These are phyloP conservation scores for Coniochaeta prunicola DNA, from an alignment of 2,329 filamentous ascomycete species.

Conservation along the genomic window DNA sequence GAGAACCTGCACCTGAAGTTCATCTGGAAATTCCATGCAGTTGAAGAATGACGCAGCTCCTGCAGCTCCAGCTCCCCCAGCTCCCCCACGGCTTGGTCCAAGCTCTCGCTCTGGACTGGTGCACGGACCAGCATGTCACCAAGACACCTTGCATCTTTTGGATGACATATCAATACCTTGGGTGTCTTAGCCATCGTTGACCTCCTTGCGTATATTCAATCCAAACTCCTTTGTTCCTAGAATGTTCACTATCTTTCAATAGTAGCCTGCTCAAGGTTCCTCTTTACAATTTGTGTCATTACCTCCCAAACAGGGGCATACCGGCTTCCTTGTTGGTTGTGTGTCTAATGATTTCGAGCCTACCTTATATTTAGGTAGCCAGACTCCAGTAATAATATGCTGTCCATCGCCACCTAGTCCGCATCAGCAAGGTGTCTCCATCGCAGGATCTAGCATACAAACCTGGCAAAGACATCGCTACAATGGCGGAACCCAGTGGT, in stretches of 20 bases:
- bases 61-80: background rate
- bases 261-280: background rate
- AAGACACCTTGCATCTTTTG: conserved; percentile 4
- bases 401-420: background rate
- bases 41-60: background rate
- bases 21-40: background rate
- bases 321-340: background rate
- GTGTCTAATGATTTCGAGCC: background rate
- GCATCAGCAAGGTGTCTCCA: background rate
- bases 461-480: conserved; percentile 4
- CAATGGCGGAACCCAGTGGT: conserved; percentile 30
- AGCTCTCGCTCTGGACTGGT: background rate
- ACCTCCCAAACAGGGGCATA: background rate
- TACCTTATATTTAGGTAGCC: background rate
- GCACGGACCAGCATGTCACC: background rate
- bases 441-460: background rate
- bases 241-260: background rate
- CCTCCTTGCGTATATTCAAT: background rate
- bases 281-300: too few relatives aligned
- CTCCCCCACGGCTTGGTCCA: background rate
- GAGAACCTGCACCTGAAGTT: background rate
- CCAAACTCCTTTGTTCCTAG: background rate
- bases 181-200: background rate
- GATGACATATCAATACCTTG: background rate
- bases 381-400: background rate